These are phyloP conservation scores for Termitomyces sp. DNA, from an alignment of 768 basidiomycete species.

Conservation along the genomic window DNA sequence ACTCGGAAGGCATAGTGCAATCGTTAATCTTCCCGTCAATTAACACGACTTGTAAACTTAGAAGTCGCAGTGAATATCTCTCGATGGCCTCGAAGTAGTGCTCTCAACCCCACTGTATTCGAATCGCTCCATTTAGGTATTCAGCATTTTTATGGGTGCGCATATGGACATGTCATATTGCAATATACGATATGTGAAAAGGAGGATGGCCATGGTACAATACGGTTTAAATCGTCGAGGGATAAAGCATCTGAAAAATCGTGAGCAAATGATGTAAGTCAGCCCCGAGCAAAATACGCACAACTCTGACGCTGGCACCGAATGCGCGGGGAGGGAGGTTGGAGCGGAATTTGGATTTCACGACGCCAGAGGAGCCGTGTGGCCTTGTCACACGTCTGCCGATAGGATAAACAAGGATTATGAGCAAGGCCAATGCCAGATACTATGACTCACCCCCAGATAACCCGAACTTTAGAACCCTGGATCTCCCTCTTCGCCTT, in stretches of 20 bases:
- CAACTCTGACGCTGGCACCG: slow-evolving; percentile 89
- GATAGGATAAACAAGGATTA: not conserved
- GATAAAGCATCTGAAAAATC: slow-evolving; percentile 79
- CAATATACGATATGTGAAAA: slow-evolving; percentile 36
- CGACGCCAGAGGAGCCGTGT: slow-evolving; percentile 93
- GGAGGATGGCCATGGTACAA: slow-evolving; percentile 32
- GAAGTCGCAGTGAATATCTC: not conserved
- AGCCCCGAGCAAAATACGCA: slow-evolving; percentile 38
- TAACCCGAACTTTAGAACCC: slow-evolving; percentile 94
- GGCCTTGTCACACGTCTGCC: slow-evolving; percentile 85
- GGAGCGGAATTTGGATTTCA: slow-evolving; percentile 93
- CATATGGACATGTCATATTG: slow-evolving; percentile 47
- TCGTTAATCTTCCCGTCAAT: not conserved
- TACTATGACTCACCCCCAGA: slow-evolving; percentile 80
- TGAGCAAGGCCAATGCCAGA: not conserved
- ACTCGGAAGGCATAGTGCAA: not conserved
- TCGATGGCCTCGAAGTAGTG: not conserved
- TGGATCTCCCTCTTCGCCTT: slow-evolving; percentile 92
- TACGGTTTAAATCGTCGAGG: slow-evolving; percentile 69
- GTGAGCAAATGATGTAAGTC: slow-evolving; percentile 6
- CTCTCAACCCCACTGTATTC: not conserved
- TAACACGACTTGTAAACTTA: not conserved
- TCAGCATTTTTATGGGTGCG: slow-evolving; percentile 16
- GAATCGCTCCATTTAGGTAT: not conserved
- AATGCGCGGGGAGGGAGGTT: slow-evolving; percentile 96